Conservation (phyloP, 2,329 filamentous ascomycete genomes). For the Cordyceps pruinosa region DNA sequence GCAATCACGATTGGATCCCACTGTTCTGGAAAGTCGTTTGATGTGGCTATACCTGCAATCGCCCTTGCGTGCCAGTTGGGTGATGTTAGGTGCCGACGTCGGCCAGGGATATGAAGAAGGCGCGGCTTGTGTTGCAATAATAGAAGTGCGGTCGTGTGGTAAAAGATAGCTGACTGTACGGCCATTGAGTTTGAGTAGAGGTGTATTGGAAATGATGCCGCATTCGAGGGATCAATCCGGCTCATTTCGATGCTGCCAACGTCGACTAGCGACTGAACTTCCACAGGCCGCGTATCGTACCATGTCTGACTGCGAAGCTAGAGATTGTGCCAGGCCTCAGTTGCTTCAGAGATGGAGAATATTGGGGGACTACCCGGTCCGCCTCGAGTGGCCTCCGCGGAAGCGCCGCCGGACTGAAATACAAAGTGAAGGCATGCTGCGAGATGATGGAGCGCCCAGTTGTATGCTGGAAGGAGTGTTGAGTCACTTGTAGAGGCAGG, state of each 20-base stretch:
- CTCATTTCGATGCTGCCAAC: constrained; percentile 17
- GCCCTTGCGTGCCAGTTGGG: constrained; percentile 25
- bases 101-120: constrained; percentile 14
- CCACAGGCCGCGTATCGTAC: constrained; percentile 14
- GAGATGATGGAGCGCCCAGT: neutral
- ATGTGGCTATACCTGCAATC: constrained; percentile 22
- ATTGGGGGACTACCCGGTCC: neutral
- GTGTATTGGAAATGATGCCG: constrained; percentile 18
- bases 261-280: constrained; percentile 16
- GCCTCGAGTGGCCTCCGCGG: neutral
- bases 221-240: constrained; percentile 15
- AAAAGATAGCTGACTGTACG: constrained; percentile 16
- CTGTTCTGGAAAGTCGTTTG: constrained; percentile 25
- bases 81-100: constrained; percentile 12
- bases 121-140: constrained; percentile 18
- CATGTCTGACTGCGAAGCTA: constrained; percentile 17
- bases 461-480: neutral
- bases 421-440: constrained; percentile 2
- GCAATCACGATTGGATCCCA: constrained; percentile 27
- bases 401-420: neutral
- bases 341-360: neutral
- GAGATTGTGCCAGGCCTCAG: constrained; percentile 14
- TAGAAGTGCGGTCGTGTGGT: constrained; percentile 19
- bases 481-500: neutral
- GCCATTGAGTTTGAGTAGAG: constrained; percentile 18